Percentiles rank a stretch among this genome's conserved stretches.
phyloP scores from a whole-genome alignment of 2,329 filamentous ascomycete genomes.

The Cladosporium sp. region DNA sequence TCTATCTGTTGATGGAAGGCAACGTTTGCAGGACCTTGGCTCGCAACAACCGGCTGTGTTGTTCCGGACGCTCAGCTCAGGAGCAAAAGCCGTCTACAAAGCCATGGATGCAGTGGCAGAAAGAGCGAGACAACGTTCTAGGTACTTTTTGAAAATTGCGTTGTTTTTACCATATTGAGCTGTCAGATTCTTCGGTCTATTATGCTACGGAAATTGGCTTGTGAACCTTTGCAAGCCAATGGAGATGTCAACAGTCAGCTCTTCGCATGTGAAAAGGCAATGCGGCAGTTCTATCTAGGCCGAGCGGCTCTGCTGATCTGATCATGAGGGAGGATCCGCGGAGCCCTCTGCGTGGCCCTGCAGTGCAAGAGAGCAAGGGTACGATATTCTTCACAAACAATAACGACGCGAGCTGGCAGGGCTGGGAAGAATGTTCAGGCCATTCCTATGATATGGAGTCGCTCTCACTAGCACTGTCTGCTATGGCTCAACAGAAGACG shows the following conservation, averaged over 20 bases:
- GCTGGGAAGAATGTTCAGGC: not conserved
- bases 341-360: constrained; percentile 1
- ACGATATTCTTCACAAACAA: not conserved
- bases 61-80: not conserved
- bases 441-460: not conserved
- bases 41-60: not conserved
- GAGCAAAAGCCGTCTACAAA: not conserved
- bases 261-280: constrained; percentile 6
- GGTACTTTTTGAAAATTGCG: not conserved
- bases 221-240: constrained; percentile 1
- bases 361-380: not conserved
- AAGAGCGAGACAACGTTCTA: not conserved
- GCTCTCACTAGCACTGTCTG: not conserved
- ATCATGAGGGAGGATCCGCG: not conserved
- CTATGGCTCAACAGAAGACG: not conserved
- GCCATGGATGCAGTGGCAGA: not conserved
- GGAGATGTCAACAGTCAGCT: constrained; percentile 1
- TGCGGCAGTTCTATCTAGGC: constrained; percentile 7
- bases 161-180: not conserved
- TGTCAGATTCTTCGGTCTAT: not conserved
- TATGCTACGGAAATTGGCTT: not conserved
- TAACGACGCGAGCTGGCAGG: not conserved
- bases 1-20: not conserved
- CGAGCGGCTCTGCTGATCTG: constrained; percentile 12
- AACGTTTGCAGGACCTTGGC: constrained; percentile 5